Conservation (phyloP, 164 flowering plant species). For the Houttuynia cordata region DNA sequence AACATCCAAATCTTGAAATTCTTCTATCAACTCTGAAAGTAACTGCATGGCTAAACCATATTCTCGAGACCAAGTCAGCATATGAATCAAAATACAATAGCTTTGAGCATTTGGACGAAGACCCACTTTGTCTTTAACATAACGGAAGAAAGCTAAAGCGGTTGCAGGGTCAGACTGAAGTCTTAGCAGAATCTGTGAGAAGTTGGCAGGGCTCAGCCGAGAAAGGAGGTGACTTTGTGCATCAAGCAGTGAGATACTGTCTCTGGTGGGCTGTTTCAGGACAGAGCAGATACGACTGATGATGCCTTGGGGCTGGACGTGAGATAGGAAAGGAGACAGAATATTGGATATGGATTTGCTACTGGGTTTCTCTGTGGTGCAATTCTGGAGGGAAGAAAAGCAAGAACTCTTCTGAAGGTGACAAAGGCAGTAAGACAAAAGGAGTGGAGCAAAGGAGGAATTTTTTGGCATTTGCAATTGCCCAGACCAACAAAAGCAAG, state of each 20-base stretch:
- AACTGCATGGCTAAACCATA: slow-evolving; percentile 43
- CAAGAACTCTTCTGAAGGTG: neutral
- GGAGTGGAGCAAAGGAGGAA: neutral
- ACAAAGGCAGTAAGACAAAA: neutral
- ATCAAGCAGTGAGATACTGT: slow-evolving; percentile 12
- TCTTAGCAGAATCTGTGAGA: slow-evolving; percentile 62
- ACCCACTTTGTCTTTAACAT: slow-evolving; percentile 48
- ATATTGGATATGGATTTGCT: slow-evolving; percentile 19
- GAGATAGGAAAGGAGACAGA: slow-evolving; percentile 52
- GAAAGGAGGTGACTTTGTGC: slow-evolving; percentile 31
- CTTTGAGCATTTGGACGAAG: slow-evolving; percentile 26
- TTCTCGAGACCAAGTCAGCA: slow-evolving; percentile 50
- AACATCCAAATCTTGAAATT: slow-evolving; percentile 17
- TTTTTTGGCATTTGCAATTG: neutral
- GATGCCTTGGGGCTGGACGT: slow-evolving; percentile 44
- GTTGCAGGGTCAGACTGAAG: slow-evolving; percentile 56
- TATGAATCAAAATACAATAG: slow-evolving; percentile 60
- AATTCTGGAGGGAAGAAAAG: neutral
- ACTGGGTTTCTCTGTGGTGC: neutral
- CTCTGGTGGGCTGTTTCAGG: slow-evolving; percentile 24
- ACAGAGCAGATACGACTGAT: slow-evolving; percentile 48
- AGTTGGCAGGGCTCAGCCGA: slow-evolving; percentile 39
- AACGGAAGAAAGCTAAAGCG: slow-evolving; percentile 66
- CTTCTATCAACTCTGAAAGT: slow-evolving; percentile 35
- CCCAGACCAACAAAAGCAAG: neutral